phyloP scores from a whole-genome alignment of 108 stramenopile species.

The Cyclotella kingstonii region DNA sequence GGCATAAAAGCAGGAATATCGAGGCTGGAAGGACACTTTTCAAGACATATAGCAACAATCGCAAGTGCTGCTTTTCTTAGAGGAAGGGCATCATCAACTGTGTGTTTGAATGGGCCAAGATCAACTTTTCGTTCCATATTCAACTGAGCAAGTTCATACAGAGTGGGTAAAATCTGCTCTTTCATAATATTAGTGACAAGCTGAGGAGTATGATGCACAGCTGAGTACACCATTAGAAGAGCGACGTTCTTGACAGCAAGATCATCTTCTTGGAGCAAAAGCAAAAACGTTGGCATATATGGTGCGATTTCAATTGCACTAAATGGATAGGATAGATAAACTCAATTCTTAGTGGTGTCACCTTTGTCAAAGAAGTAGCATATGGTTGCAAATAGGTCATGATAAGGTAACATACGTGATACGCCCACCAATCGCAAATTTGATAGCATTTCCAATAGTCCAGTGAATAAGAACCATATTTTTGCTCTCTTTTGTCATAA shows the following conservation, averaged over 20 bases:
- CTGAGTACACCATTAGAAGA: slow-evolving; percentile 90
- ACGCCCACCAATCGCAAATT: slow-evolving; percentile 83
- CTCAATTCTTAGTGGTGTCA: not conserved
- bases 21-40: slow-evolving; percentile 68
- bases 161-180: slow-evolving; percentile 66
- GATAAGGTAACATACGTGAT: slow-evolving; percentile 25
- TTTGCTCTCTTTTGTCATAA: slow-evolving; percentile 36
- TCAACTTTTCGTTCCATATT: slow-evolving; percentile 91
- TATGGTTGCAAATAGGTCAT: too few relatives aligned
- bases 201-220: slow-evolving; percentile 88
- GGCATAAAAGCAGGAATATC: slow-evolving; percentile 78
- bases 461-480: slow-evolving; percentile 66
- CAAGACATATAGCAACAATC: slow-evolving; percentile 88
- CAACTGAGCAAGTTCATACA: slow-evolving; percentile 74
- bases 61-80: slow-evolving; percentile 93
- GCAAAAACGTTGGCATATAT: slow-evolving; percentile 78
- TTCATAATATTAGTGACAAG: slow-evolving; percentile 76
- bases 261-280: slow-evolving; percentile 81
- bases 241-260: slow-evolving; percentile 83
- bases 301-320: slow-evolving; percentile 47
- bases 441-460: slow-evolving; percentile 87
- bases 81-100: slow-evolving; percentile 95
- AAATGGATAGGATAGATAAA: not conserved
- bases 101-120: slow-evolving; percentile 98
- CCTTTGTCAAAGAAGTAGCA: too few relatives aligned